Base-by-base conservation (phyloP, 331 rosid species). In the Malus hybrid region DNA sequence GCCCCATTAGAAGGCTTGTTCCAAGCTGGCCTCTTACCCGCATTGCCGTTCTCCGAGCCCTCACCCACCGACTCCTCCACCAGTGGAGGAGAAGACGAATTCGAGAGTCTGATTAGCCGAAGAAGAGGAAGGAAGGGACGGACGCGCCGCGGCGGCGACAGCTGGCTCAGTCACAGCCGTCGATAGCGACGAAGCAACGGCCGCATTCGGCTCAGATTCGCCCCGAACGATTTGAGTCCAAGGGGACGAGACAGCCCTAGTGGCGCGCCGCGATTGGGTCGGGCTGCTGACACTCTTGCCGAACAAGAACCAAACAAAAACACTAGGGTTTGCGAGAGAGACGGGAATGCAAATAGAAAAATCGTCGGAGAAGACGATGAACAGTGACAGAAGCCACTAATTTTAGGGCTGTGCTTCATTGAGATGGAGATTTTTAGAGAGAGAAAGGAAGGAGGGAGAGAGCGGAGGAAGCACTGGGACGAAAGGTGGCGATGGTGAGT, bases 21-120 rank as follows among this genome's bases (percentile, higher is more conserved):
- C 97, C 96, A 91, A 20, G 74, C 98, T 3, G 83, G 91, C 85
- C 83, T 88, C 87, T 83, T 89, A 34, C 75, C 88, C 3, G 73
- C 84, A 77, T 81, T 79, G 71, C 81, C 77, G 63, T 74, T 70
- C 60, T 90, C 91, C 0, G 80, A 79, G 75, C 75, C 81, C 77
- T 86, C 96, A 5, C 64, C 63, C 28, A 60, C 32, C 4, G 80
- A 67, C 71, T 91, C 88, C 32, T 77, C 93, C 66, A 39, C 70
- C n/a, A 29, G 80, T 0, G 84, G 52, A 24, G 78, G 53, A 3
- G 74, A 26, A 29, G 78, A 32, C 8, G 69, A 74, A 10, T 81
- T 66, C 6, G 86, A 66, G 64, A 32, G 75, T 46, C 28, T 56
- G 68, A 10, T 68, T 63, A 12, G 64, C 22, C 53, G 60, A 62